Percentiles rank a stretch among this genome's conserved stretches.
phyloP scores from a whole-genome alignment of 2,329 filamentous ascomycete species.

The Septoria linicola region DNA sequence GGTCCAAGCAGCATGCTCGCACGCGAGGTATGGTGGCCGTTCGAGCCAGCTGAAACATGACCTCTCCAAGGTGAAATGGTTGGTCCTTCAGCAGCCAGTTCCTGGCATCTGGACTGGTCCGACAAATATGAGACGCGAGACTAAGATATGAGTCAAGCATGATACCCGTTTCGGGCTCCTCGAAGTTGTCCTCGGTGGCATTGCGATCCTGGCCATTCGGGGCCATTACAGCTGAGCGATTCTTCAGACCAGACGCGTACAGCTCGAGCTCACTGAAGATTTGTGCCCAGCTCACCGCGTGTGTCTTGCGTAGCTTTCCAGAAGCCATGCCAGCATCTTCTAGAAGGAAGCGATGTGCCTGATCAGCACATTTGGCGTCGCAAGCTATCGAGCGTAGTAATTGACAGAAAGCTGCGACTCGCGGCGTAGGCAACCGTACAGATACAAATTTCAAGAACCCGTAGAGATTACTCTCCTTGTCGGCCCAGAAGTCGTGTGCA shows the following conservation, averaged over 20 bases:
- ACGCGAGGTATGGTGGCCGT: conserved; percentile 74
- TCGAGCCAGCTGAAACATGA: conserved; percentile 75
- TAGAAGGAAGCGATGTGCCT: conserved; percentile 83
- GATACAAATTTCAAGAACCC: conserved; percentile 98
- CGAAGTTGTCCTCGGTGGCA: conserved; percentile 45
- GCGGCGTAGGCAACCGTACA: conserved; percentile 87
- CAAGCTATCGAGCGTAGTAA: conserved; percentile 87
- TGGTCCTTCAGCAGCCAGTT: conserved; percentile 69
- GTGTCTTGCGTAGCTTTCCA: conserved; percentile 73
- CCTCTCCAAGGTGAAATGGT: conserved; percentile 66
- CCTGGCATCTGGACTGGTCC: conserved; percentile 70
- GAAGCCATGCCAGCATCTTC: conserved; percentile 66
- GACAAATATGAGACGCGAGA: conserved; percentile 77
- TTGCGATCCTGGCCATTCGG: conserved; percentile 43
- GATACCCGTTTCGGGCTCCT: conserved; percentile 90
- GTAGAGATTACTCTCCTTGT: conserved; percentile 87
- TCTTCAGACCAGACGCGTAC: conserved; percentile 75
- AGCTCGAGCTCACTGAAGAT: conserved; percentile 88
- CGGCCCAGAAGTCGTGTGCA: conserved; percentile 85
- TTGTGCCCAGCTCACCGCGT: conserved; percentile 87
- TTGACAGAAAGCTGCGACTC: conserved; percentile 94
- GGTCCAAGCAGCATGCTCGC: conserved; percentile 78
- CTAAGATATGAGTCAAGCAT: conserved; percentile 95
- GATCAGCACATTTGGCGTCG: conserved; percentile 76
- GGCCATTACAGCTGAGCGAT: conserved; percentile 64